Evolutionary conservation across 352 stramenopile species (phyloP), one percentile per base, ranked within the genome.

Genomic region (Globisporangium nagaii): DNA sequence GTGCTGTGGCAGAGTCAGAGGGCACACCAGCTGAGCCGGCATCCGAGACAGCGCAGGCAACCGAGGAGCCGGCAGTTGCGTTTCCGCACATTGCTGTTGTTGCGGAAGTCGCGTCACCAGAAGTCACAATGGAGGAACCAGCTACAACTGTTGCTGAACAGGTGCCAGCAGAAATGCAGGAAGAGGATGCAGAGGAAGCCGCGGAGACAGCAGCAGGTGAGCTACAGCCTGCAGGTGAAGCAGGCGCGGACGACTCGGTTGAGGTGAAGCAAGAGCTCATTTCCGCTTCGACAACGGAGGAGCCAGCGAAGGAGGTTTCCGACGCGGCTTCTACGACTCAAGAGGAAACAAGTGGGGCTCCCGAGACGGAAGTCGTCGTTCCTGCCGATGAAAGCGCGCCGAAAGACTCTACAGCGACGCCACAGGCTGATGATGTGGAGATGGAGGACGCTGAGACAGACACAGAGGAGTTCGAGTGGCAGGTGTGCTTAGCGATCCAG

Each of bases 401-500:
- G 24, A 31, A 51, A 30, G 22, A 34, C n/a, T 1, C 28, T 39
- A 25, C 37, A 50, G 19, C n/a, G 6, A 55, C 19, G 8, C 3
- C 34, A 4, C 25, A 46, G 13, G 40, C 20, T 41, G 27, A 35
- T 30, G 59, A 75, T 42, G 40, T 53, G 19, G 35, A 47, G 8
- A 67, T 65, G 53, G 57, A 67, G 50, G 58, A 60, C n/a, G 19
- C 39, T 36, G 36, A 11, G 37, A 34, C 53, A 1, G 37, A 48
- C n/a, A 25, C 24, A 15, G 45, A 63, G 25, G 59, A 59, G 8
- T 70, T 70, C 46, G 54, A 75, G 48, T 83, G 73, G 66, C 59
- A 88, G 42, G 60, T 79, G n/a, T 77, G 65, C 50, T 55, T 86
- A 40, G 75, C 75, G 28, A 50, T 84, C 45, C 58, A 72, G 47